Evolutionary conservation across 1,284 basidiomycete genomes (phyloP).

Genomic region (Leccinum solheimii): DNA sequence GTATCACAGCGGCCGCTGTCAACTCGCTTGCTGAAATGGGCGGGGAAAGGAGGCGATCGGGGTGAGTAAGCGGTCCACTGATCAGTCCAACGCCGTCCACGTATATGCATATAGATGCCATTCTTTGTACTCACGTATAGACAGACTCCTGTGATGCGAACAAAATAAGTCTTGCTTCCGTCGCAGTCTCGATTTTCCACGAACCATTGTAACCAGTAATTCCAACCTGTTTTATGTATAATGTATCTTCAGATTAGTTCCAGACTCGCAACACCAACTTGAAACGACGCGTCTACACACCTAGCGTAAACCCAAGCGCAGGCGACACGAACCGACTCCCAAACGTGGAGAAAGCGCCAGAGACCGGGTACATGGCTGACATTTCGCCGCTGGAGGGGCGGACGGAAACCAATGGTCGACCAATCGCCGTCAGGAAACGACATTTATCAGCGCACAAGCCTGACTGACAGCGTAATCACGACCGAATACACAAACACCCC

Average conservation of each 20-base stretch:
- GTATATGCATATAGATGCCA: neutral
- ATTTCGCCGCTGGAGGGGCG: slow-evolving; percentile 39
- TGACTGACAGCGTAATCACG: slow-evolving; percentile 47
- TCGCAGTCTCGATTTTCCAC: slow-evolving; percentile 2
- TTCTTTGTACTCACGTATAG: slow-evolving; percentile 38
- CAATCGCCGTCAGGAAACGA: neutral
- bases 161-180: neutral
- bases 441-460: neutral
- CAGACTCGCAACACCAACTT: slow-evolving; percentile 5
- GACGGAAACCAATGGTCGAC: neutral
- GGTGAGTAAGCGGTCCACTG: neutral
- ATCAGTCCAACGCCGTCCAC: neutral
- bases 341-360: slow-evolving; percentile 53
- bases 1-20: slow-evolving; percentile 43
- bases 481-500: slow-evolving; percentile 56
- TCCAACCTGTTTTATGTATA: slow-evolving; percentile 41
- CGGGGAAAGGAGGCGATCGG: neutral
- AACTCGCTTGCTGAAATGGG: slow-evolving; percentile 41
- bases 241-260: neutral
- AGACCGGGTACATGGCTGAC: slow-evolving; percentile 46
- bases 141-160: slow-evolving; percentile 34
- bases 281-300: slow-evolving; percentile 25
- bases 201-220: slow-evolving; percentile 57
- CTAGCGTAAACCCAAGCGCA: slow-evolving; percentile 53
- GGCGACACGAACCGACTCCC: slow-evolving; percentile 50